Conservation (phyloP, 257 asterid species). For the Nicotiana otophora region DNA sequence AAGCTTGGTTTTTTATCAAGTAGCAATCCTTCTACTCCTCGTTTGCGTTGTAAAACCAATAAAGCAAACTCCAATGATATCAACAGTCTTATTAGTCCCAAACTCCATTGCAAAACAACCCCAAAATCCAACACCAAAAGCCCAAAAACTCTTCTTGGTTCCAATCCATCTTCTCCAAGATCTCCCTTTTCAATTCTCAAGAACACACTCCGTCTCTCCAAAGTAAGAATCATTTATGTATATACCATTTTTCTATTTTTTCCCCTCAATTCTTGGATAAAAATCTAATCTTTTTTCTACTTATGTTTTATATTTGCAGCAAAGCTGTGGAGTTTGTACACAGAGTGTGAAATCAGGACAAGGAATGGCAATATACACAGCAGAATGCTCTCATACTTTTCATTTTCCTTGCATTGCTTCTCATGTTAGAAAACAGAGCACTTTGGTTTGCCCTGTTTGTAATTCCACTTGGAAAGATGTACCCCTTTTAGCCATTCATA, state of each 20-base stretch:
- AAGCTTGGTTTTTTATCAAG: slow-evolving; percentile 34
- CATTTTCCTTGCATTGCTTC: slow-evolving; percentile 85
- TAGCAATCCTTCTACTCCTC: slow-evolving; percentile 64
- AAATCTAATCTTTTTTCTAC: neutral
- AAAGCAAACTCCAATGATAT: slow-evolving; percentile 11
- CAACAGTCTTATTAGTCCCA: slow-evolving; percentile 29
- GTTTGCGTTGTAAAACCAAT: slow-evolving; percentile 54
- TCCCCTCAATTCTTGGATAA: neutral
- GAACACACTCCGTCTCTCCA: slow-evolving; percentile 71
- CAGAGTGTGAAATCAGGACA: slow-evolving; percentile 70
- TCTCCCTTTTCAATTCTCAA: slow-evolving; percentile 85
- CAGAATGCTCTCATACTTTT: slow-evolving; percentile 81
- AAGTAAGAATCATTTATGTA: slow-evolving; percentile 34
- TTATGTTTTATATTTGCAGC: slow-evolving; percentile 37
- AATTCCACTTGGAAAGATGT: slow-evolving; percentile 66
- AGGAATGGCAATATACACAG: slow-evolving; percentile 84
- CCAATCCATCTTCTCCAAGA: slow-evolving; percentile 87
- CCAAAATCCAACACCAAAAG: slow-evolving; percentile 32
- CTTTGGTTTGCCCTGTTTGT: slow-evolving; percentile 74
- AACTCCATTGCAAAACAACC: slow-evolving; percentile 47
- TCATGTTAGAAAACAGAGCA: slow-evolving; percentile 39
- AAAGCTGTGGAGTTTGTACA: slow-evolving; percentile 75
- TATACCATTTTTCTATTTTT: neutral
- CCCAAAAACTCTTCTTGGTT: slow-evolving; percentile 29
- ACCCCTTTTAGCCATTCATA: slow-evolving; percentile 57